Conservation (phyloP, 257 asterid genomes). For the Solanum arcanum region DNA sequence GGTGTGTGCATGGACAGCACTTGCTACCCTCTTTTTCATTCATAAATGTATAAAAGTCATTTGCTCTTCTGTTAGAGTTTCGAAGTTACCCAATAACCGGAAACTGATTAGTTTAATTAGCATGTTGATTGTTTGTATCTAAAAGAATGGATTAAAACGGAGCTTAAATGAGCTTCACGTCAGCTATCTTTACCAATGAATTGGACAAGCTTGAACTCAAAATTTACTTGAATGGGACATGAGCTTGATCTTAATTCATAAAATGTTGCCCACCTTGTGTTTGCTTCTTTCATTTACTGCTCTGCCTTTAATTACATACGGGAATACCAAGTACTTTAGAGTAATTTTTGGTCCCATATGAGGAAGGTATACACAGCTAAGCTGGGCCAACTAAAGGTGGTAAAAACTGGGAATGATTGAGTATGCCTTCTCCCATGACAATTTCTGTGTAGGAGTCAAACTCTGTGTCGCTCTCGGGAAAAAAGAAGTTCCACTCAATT, state of each 20-base stretch:
- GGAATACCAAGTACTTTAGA: neutral
- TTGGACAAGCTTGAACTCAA: neutral
- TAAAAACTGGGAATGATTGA: neutral
- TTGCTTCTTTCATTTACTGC: neutral
- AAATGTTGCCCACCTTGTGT: neutral
- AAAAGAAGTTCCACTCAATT: neutral
- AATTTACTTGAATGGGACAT: neutral
- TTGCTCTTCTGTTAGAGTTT: neutral
- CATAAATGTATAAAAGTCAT: neutral
- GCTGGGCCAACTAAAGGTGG: neutral
- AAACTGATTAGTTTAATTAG: neutral
- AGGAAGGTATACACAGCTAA: neutral
- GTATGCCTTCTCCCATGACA: neutral
- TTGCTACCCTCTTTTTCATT: neutral
- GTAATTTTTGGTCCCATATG: neutral
- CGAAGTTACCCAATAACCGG: neutral
- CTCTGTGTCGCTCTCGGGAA: neutral
- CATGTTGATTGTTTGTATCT: neutral
- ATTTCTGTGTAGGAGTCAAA: neutral
- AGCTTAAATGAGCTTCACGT: neutral
- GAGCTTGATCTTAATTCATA: neutral
- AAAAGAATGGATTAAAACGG: neutral
- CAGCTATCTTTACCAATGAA: neutral
- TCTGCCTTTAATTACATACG: neutral
- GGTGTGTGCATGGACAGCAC: neutral